Conservation (phyloP, 805 yeast genomes). For the Barnettozyma pratensis region DNA sequence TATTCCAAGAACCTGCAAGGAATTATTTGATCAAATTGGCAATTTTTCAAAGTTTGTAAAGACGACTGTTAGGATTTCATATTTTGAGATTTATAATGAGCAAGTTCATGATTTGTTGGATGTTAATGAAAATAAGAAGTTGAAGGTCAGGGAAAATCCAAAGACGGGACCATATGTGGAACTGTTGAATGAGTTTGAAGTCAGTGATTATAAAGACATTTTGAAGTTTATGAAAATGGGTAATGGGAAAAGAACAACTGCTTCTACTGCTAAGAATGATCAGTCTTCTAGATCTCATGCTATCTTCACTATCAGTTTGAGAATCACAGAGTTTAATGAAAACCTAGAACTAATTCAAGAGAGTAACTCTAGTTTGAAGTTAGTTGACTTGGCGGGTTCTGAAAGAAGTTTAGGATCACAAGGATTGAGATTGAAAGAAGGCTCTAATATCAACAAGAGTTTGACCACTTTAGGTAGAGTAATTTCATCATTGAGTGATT, state of each 20-base stretch:
- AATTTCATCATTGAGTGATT: conserved; percentile 43
- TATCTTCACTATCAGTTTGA: conserved; percentile 56
- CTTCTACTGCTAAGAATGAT: conserved; percentile 68
- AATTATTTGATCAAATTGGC: conserved; percentile 41
- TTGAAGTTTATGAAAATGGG: conserved; percentile 44
- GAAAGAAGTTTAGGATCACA: conserved; percentile 67
- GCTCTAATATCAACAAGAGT: conserved; percentile 72
- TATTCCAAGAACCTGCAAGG: conserved; percentile 55
- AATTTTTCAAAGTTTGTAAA: conserved; percentile 29
- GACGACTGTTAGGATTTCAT: conserved; percentile 48
- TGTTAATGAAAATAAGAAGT: conserved; percentile 2
- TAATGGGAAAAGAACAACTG: conserved; percentile 54
- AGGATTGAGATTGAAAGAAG: conserved; percentile 63
- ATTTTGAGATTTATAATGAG: conserved; percentile 75
- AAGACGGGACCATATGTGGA: conserved; percentile 70
- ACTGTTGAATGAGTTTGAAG: conserved; percentile 47
- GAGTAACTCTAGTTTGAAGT: conserved; percentile 53
- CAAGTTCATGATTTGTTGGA: conserved; percentile 59
- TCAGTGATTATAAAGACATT: conserved; percentile 47
- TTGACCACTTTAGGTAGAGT: conserved; percentile 76
- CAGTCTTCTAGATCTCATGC: conserved; percentile 79
- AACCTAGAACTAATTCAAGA: conserved; percentile 39
- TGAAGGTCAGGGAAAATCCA: conserved; percentile 60
- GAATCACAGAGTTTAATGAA: conserved; percentile 46
- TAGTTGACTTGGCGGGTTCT: conserved; percentile 82